Evolutionary conservation across 2,329 filamentous ascomycete genomes (phyloP), one percentile per base, ranked within the genome.

Genomic region (Parascedosporium putredinis): DNA sequence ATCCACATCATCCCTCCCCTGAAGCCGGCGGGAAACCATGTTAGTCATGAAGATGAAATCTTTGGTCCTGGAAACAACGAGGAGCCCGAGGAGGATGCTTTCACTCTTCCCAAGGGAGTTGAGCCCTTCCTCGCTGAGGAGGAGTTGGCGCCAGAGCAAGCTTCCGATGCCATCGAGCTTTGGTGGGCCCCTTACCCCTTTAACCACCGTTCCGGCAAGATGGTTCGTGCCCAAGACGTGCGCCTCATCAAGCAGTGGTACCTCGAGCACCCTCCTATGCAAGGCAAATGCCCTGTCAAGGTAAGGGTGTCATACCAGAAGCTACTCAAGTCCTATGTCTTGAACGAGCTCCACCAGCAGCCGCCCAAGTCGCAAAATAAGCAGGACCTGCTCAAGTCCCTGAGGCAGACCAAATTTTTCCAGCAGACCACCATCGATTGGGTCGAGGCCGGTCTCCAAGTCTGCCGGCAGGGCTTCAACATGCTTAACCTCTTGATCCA

Each of bases 181-280:
- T 98, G 93, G 91, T 98, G 94, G 94, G 91, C 93, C 24, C 94
- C 93, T 22, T 95, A 87, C 63, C 93, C 94, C 0, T 98, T 98
- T 64, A 84, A 98, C 66, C 83, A 89, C 60, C 81, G 93, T 51
- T 97, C 93, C 34, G 93, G 93, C 31, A 85, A 83, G 56, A 98
- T 96, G 90, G 90, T 97, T 53, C 82, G 94, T 49, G 93, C 93
- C 10, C 90, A 98, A 66, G 94, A 98, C 65, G 93, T 98, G 18
- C 89, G 94, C 3, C 72, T 98, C 7, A 86, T 98, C 48, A 98
- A 98, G 69, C 93, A 97, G 65, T 97, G 89, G 87, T 98, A 98
- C 62, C 76, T 98, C 5, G 91, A 98, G 67, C 94, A 98, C 63
- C 90, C 89, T 56, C 52, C 54, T 16, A 53, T 51, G 47, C 49